Base-by-base conservation (phyloP, 495 filamentous ascomycete species). In the Xylaria nigripes region DNA sequence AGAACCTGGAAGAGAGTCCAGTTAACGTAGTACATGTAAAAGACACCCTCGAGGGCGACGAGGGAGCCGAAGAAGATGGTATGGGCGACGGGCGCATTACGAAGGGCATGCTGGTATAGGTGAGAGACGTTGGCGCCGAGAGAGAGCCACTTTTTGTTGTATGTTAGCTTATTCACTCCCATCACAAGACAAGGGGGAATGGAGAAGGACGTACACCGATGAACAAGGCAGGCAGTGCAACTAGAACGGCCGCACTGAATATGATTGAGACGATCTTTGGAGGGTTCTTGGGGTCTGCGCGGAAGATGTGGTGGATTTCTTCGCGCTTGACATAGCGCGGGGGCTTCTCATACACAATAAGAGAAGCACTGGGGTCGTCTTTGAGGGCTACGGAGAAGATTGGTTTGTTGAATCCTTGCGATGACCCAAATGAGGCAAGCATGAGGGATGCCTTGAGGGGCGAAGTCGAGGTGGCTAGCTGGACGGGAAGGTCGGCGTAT, bases 1-100 rank as follows among this genome's bases (percentile, higher is more conserved):
- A 98, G 78, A 24, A 80, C 80, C 74, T 95, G 86, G 79, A 97
- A 98, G 43, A 98, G 74, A 60, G 84, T 96, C 93, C 92, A 97
- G 60, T 72, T 85, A 27, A 79, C 86, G 67, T 96, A 98, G 77
- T 98, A 98, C 68, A 95, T 69, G 77, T 90, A 90, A 73, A 97
- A 97, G 59, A 95, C 81, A 7, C 81, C 86, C 70, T 98, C 93
- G 74, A 98, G 83, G 12, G 83, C 81, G 23, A 95, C 32, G 55
- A 98, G 81, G 8, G 89, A 93, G 38, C 83, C 85, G 56, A 92
- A 84, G 72, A 96, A 96, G 41, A 86, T 63, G 38, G 80, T 73
- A 64, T 97, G 90, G 8, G 89, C 80, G 19, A 95, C 54, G 41
- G 91, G 90, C 6, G 87, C 86, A 19, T 74, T 74, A 45, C 80